Conservation (phyloP, 2,329 filamentous ascomycete species). For the Beauveria scarabaeidicola region DNA sequence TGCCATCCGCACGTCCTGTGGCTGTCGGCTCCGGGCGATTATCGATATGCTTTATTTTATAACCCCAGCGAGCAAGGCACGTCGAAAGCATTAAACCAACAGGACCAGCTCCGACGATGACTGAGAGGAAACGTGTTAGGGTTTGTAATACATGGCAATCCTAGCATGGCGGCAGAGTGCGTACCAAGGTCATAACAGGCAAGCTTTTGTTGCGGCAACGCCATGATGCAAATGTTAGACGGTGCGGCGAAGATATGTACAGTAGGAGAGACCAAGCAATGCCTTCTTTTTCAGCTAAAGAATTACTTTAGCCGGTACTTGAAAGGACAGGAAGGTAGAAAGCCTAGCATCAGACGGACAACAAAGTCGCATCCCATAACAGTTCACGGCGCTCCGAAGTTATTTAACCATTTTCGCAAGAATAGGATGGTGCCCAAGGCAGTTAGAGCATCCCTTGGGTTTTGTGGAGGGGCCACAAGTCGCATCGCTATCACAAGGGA, state of each 20-base stretch:
- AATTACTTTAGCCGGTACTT: too few species aligned
- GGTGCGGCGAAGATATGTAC: background rate
- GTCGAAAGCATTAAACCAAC: constrained; percentile 83
- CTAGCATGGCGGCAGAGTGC: background rate
- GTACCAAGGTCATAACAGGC: constrained; percentile 37
- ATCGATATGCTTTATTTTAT: constrained; percentile 91
- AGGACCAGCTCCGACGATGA: constrained; percentile 83
- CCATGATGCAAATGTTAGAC: background rate
- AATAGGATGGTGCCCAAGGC: background rate
- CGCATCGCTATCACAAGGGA: background rate
- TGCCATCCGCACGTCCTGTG: constrained; percentile 83
- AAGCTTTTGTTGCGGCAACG: background rate
- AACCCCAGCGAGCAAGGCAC: constrained; percentile 84
- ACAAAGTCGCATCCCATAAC: background rate
- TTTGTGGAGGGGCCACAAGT: background rate
- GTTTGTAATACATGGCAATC: background rate
- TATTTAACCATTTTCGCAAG: background rate
- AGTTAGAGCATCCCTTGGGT: background rate
- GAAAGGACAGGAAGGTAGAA: too few species aligned
- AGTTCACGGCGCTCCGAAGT: background rate
- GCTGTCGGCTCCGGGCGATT: constrained; percentile 76
- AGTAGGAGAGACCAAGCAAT: background rate
- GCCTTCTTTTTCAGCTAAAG: too few species aligned
- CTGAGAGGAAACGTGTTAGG: constrained; percentile 33
- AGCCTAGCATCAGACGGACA: background rate